Base-by-base conservation (phyloP, 352 stramenopile species). In the Phytophthora capsici region DNA sequence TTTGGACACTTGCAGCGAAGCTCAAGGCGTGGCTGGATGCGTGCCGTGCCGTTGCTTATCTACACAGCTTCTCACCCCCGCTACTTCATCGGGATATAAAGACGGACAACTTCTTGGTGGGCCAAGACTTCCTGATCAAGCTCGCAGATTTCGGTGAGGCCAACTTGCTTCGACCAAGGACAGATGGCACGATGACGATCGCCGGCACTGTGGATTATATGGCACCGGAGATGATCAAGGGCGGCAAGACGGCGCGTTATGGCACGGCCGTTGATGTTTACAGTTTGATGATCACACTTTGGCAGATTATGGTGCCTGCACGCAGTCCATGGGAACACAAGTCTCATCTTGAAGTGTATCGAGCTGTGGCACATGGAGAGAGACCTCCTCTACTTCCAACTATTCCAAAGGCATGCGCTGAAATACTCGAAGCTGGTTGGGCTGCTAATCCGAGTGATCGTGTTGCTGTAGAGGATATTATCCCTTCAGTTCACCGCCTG, bases 181-280 rank as follows among this genome's bases (percentile, higher is more conserved):
- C 75, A 6, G 87, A 95, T 61, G 79, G 80, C 6, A 90, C 87
- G 12, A 95, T 95, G 87, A 95, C 87, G 20, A 93, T 95, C 66
- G 84, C 86, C 0, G 87, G 87, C 0, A 95, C 84, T 0, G 87
- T 95, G 9, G 87, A 95, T 51, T 95, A 92, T 56, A 95, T 95
- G 87, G 87, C 86, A 0, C 86, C 86, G 0, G 86, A 94, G 63
- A 94, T 93, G 84, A 93, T 93, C 36, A 80, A 90, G 5, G 87
- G 87, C 2, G 85, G 87, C 53, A 94, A 94, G 58, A 91, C 85
- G 6, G 85, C 87, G 2, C 69, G 82, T 3, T 95, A 95, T 25
- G 87, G 76, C 58, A 91, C 87, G 0, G 85, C 80, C 4, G 85
- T 92, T 1, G 87, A 95, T 49, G 86, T 93, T 20, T 95, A 95